Percentiles rank a stretch among this genome's conserved stretches.
Evolutionary conservation across 805 yeast genomes (phyloP).

Genomic region (Yarrowia divulgata): DNA sequence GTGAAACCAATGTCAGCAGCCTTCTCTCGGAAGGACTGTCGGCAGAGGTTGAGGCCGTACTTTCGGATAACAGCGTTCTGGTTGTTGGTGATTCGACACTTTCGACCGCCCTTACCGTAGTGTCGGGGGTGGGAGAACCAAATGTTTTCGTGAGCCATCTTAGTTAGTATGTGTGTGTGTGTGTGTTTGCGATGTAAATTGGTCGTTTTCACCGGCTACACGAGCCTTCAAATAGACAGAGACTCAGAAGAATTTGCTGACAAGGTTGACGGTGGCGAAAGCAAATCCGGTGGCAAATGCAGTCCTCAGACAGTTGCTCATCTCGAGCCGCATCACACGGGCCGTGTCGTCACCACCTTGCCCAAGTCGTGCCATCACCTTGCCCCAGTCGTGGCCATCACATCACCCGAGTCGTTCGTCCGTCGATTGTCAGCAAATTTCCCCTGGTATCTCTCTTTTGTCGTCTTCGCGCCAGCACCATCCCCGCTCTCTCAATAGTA

Average conservation of each 20-base stretch:
- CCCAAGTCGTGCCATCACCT: no score
- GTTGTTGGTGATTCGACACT: conserved; percentile 98
- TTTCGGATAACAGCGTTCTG: conserved; percentile 99
- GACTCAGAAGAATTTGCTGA: neutral
- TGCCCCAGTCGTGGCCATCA: no score
- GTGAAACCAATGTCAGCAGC: conserved; percentile 98
- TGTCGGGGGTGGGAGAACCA: conserved; percentile 99
- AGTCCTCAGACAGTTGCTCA: neutral
- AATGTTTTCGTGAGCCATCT: conserved; percentile 99
- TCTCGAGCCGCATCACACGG: no score
- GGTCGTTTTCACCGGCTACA: neutral
- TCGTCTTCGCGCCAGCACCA: neutral
- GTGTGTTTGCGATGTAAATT: no score
- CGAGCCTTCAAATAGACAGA: neutral
- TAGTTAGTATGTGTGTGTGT: conserved; percentile 52
- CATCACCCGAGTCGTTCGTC: no score
- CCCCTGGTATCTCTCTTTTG: neutral
- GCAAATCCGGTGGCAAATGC: neutral
- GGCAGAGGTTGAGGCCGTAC: conserved; percentile 99
- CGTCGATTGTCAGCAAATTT: no score
- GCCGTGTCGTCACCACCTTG: no score
- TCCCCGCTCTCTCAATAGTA: conserved; percentile 1
- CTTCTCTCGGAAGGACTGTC: conserved; percentile 99
- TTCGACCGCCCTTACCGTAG: conserved; percentile 99
- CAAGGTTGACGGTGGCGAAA: neutral